Percentiles rank a stretch among this genome's conserved stretches.
Evolutionary conservation across 2,329 filamentous ascomycete genomes (phyloP).

Genomic region (Fusarium gaditjirri): DNA sequence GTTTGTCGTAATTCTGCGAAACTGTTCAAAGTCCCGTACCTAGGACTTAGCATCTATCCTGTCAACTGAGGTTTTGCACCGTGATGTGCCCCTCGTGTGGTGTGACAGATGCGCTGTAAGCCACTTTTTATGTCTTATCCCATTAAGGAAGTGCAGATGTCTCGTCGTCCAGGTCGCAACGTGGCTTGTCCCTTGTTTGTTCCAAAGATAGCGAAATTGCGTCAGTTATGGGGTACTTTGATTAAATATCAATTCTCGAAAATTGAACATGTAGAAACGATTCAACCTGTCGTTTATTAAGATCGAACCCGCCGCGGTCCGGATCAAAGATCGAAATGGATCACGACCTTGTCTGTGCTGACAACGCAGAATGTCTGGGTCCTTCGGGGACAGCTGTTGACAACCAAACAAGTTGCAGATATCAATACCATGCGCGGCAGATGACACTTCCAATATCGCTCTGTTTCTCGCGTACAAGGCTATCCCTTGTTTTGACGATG

Average conservation of each 20-base stretch:
- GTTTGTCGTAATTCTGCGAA: background rate
- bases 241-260: constrained; percentile 29
- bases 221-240: constrained; percentile 34
- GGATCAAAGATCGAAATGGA: constrained; percentile 25
- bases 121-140: constrained; percentile 35
- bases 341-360: constrained; percentile 33
- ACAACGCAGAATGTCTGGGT: constrained; percentile 9
- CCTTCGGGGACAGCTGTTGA: constrained; percentile 9
- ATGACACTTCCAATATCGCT: constrained; percentile 26
- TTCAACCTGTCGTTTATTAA: constrained; percentile 42
- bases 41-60: constrained; percentile 18
- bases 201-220: constrained; percentile 34
- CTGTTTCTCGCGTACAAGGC: constrained; percentile 42
- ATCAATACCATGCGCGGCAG: constrained; percentile 30
- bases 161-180: constrained; percentile 35
- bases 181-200: constrained; percentile 36
- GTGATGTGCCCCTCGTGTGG: constrained; percentile 33
- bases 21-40: constrained; percentile 6
- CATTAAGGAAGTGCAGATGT: constrained; percentile 35
- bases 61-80: constrained; percentile 14
- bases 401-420: constrained; percentile 27
- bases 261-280: constrained; percentile 28
- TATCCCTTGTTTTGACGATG: constrained; percentile 44
- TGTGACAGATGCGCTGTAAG: constrained; percentile 39
- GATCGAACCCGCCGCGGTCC: constrained; percentile 31